These are phyloP conservation scores for Lactarius tabidus DNA, from an alignment of 768 basidiomycete genomes.

Conservation along the genomic window DNA sequence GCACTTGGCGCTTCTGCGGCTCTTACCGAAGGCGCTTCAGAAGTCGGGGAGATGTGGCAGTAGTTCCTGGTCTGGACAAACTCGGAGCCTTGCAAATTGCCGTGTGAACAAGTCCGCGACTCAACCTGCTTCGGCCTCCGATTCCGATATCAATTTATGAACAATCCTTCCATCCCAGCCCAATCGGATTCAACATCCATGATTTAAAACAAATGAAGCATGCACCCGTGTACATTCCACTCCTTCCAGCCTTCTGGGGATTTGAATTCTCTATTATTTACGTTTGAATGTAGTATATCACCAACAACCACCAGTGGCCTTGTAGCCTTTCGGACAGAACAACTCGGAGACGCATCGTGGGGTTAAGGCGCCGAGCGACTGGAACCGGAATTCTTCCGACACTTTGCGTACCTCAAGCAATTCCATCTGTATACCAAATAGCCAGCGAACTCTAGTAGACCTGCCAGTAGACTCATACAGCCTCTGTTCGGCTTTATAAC, in stretches of 20 bases:
- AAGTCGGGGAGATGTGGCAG: slow-evolving; percentile 60
- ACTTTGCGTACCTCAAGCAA: slow-evolving; percentile 9
- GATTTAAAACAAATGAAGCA: slow-evolving; percentile 9
- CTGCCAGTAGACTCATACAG: background rate
- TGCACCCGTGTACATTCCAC: slow-evolving; percentile 1
- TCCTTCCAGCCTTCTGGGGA: slow-evolving; percentile 1
- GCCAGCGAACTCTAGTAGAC: too few species aligned
- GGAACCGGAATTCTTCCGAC: background rate
- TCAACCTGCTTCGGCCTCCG: background rate
- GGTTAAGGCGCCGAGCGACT: background rate
- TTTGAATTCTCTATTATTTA: slow-evolving; percentile 7
- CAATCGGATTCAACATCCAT: slow-evolving; percentile 4
- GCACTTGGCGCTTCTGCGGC: slow-evolving; percentile 33
- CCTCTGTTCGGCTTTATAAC: background rate
- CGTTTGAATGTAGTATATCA: slow-evolving; percentile 13
- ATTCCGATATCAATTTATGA: background rate
- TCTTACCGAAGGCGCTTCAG: slow-evolving; percentile 36
- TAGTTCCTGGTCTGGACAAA: slow-evolving; percentile 1
- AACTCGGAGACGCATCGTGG: background rate
- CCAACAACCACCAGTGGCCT: background rate
- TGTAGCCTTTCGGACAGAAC: slow-evolving; percentile 4
- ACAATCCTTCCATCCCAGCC: background rate
- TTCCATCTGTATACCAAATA: slow-evolving; percentile 1
- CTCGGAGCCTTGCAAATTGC: background rate
- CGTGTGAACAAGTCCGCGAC: slow-evolving; percentile 5